Percentiles rank a stretch among this genome's conserved stretches.
Evolutionary conservation across 1,284 basidiomycete genomes (phyloP).

Genomic region (Neotropicomus parvogracilis): DNA sequence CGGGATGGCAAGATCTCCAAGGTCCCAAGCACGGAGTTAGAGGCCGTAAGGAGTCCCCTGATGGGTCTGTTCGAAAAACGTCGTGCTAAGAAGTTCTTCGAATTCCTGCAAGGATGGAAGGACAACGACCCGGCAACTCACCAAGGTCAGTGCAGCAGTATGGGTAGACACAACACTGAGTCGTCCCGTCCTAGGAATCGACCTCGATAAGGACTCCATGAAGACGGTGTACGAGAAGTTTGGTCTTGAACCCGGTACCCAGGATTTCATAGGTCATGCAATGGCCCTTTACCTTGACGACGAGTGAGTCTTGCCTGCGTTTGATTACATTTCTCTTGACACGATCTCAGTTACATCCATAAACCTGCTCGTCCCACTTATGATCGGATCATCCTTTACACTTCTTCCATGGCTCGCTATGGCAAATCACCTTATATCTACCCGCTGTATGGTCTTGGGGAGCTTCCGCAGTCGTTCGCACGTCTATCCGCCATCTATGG

Average conservation of each 20-base stretch:
- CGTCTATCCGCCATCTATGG: conserved; percentile 98
- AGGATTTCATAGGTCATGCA: conserved; percentile 99
- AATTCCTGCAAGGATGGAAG: conserved; percentile 94
- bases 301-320: conserved; percentile 60
- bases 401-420: conserved; percentile 97
- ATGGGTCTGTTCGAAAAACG: conserved; percentile 99
- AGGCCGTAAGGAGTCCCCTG: conserved; percentile 90
- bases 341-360: conserved; percentile 74
- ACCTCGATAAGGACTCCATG: conserved; percentile 89
- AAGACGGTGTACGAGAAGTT: conserved; percentile 95
- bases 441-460: conserved; percentile 97
- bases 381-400: conserved; percentile 96
- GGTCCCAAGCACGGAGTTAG: conserved; percentile 97
- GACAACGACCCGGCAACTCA: conserved; percentile 94
- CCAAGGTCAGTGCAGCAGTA: conserved; percentile 60
- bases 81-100: conserved; percentile 98
- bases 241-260: conserved; percentile 93
- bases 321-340: conserved; percentile 1
- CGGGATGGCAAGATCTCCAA: conserved; percentile 97
- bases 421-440: conserved; percentile 99
- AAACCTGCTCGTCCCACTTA: conserved; percentile 89
- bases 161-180: conserved; percentile 2
- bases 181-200: conserved; percentile 53
- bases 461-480: conserved; percentile 98
- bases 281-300: conserved; percentile 99